Base-by-base conservation (phyloP, 352 stramenopile genomes). In the Pseudoperonospora humuli region DNA sequence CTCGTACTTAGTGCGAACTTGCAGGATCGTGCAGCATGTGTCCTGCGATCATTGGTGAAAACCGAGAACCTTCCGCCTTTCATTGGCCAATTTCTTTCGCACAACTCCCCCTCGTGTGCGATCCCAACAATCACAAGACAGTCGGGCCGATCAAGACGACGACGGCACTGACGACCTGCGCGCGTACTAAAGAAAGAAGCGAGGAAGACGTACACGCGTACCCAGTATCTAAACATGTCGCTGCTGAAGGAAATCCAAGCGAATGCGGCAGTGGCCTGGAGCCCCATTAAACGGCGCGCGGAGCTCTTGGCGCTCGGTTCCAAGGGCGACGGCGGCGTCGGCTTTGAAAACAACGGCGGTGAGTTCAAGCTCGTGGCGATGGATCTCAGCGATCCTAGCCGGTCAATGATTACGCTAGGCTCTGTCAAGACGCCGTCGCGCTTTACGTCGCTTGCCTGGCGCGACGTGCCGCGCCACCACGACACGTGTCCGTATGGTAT, bases 321-420 rank as follows among this genome's bases (percentile, higher is more conserved):
- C 53, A 96, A 98, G 84, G 96, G 97, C 57, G 95, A 95, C 47
- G 90, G 91, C 51, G 94, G 93, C 45, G 80, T 79, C 38, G 91
- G 93, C 38, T 99, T 99, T 64, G 96, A 98, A 59, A 95, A 98
- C 70, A 98, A 93, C 34, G 95, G 96, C 25, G 95, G 95, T 41
- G 86, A 97, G 68, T 84, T 99, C 44, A 96, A 98, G 72, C 55
- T 99, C 32, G 95, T 98, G 50, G 86, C 85, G 41, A 84, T 98
- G 67, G 79, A 96, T 67, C 75, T 96, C 28, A 78, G 75, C 56
- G 58, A 89, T 32, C 66, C 79, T 11, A 57, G 62, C 23, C 74
- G 78, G 20, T 71, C 62, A 7, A 76, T 95, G 57, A 44, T 82
- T 44, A 76, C 81, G 47, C 61, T 97, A 7, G 86, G 84, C 7